These are phyloP conservation scores for Udeniomyces megalosporus DNA, from an alignment of 768 basidiomycete species.

Conservation along the genomic window DNA sequence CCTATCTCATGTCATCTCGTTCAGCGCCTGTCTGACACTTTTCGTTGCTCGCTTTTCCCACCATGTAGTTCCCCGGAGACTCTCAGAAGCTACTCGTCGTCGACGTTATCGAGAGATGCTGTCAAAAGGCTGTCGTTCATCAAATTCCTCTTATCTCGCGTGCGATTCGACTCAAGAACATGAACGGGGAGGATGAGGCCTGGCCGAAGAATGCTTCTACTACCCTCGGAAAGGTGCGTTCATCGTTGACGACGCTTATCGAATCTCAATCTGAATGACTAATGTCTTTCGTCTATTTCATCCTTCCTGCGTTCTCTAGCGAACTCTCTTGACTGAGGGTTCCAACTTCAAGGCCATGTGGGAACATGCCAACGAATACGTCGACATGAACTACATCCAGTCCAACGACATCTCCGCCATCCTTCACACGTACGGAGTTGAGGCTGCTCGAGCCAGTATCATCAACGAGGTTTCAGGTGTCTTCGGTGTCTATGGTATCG, in stretches of 20 bases:
- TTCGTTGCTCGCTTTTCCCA: neutral
- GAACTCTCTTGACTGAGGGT: slow-evolving; percentile 71
- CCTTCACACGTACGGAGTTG: slow-evolving; percentile 83
- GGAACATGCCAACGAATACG: slow-evolving; percentile 38
- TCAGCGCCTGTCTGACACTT: neutral
- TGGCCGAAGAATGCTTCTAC: neutral
- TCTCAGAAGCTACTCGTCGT: slow-evolving; percentile 88
- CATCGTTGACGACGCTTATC: neutral
- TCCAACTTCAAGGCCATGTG: slow-evolving; percentile 85
- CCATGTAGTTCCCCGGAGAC: slow-evolving; percentile 58
- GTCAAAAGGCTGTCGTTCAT: slow-evolving; percentile 66
- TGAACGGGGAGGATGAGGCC: slow-evolving; percentile 13
- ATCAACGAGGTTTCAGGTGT: slow-evolving; percentile 79
- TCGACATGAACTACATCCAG: slow-evolving; percentile 66
- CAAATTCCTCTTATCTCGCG: slow-evolving; percentile 78
- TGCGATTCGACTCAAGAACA: slow-evolving; percentile 13
- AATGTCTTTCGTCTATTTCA: neutral
- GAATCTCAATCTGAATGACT: too few relatives aligned
- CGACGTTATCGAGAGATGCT: slow-evolving; percentile 77
- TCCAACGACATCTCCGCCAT: slow-evolving; percentile 93
- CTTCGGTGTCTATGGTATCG: slow-evolving; percentile 88
- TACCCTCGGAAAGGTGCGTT: slow-evolving; percentile 6
- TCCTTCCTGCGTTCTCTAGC: slow-evolving; percentile 5
- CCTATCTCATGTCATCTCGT: neutral
- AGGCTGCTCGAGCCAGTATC: slow-evolving; percentile 84